Evolutionary conservation across 768 basidiomycete genomes (phyloP).

Genomic region (Clitopilus passeckerianus): DNA sequence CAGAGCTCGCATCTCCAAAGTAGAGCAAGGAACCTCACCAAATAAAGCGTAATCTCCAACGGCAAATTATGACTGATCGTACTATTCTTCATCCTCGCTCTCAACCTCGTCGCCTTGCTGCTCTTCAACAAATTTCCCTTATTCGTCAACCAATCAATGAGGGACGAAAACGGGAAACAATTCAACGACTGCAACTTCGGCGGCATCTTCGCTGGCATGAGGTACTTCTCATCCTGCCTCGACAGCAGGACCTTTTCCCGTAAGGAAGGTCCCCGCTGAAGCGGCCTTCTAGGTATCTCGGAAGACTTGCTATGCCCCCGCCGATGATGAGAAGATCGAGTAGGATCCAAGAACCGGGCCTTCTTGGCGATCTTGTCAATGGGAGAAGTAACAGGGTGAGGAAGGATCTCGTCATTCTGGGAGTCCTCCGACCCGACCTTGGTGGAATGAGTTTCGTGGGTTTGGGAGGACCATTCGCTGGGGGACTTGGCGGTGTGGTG

Average conservation of each 20-base stretch:
- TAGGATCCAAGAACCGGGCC: background rate
- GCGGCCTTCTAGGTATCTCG: background rate
- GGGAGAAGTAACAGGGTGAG: constrained; percentile 19
- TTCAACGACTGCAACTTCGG: constrained; percentile 60
- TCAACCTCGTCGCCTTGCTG: constrained; percentile 52
- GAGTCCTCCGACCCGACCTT: constrained; percentile 8
- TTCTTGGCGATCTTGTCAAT: constrained; percentile 8
- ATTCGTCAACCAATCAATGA: constrained; percentile 41
- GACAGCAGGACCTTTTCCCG: constrained; percentile 30
- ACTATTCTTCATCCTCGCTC: constrained; percentile 43
- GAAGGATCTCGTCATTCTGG: constrained; percentile 17
- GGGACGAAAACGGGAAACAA: constrained; percentile 64
- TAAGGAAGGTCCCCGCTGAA: background rate
- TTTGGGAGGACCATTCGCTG: constrained; percentile 3
- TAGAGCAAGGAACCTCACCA: constrained; percentile 32
- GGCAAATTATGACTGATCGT: constrained; percentile 58
- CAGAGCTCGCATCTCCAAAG: background rate
- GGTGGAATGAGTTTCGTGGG: constrained; percentile 2
- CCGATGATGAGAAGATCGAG: background rate
- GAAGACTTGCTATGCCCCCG: background rate
- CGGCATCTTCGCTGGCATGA: constrained; percentile 52
- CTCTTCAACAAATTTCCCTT: constrained; percentile 50
- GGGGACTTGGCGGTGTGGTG: too few relatives aligned
- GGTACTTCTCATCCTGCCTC: constrained; percentile 36
- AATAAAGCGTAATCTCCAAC: constrained; percentile 63